Evolutionary conservation across 495 filamentous ascomycete genomes (phyloP), one percentile per base, ranked within the genome.

Genomic region (Staphylotrichum longicolle): DNA sequence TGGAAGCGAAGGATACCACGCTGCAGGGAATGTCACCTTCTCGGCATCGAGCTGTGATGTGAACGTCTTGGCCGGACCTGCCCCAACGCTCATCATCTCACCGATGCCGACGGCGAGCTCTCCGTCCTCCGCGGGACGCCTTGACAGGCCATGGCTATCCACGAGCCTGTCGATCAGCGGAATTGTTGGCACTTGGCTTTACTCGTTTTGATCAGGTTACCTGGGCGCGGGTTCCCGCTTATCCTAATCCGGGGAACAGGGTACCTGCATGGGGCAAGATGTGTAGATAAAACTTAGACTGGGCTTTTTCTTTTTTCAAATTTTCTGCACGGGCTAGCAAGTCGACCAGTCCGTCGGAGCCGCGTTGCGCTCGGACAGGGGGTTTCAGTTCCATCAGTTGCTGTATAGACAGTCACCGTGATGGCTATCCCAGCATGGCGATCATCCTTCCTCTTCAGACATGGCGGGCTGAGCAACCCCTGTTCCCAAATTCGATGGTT

Each of bases 21-120:
- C 70, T n/a, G 54, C 39, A 1, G 61, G 52, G 40, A 69, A 64
- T 39, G 70, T 72, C 53, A 72, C 68, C 8, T 72, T 72, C 54
- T 64, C 66, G 33, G 64, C 68, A 2, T 48, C 62, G 7, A 57
- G 57, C 32, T 72, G 69, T 35, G 55, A 35, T 12, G 55, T 67
- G 42, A 20, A 53, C 7, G 45, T 72, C n/a, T 35, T 63, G 30
- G 54, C 57, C 48, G 70, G 66, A 30, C 46, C 61, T 52, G 68
- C 70, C 14, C 70, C 68, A 57, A 56, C 41, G 0, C 52, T 67
- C 41, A 32, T 2, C 15, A 34, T 63, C 7, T 56, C 3, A 10
- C 30, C 11, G 7, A 49, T 55, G n/a, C 58, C 64, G 35, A 50
- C 45, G 32, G 27, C 51, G 8, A 54, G 54, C 27, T 48, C 66